phyloP scores from a whole-genome alignment of 306 rosid species.

The Datisca glomerata region DNA sequence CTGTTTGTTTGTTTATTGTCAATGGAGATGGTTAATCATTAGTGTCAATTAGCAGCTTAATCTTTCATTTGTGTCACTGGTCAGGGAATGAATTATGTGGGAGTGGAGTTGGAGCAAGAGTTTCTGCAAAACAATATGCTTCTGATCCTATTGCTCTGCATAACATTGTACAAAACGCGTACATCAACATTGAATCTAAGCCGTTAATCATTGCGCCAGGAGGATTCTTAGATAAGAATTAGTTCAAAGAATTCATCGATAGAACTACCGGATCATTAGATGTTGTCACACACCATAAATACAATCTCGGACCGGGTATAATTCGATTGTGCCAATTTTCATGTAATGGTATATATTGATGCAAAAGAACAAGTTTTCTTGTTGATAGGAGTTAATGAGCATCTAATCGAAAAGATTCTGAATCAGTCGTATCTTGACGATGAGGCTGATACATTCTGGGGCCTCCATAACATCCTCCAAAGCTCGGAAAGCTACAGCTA shows the following conservation, averaged over 20 bases:
- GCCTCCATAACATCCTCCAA: constrained; percentile 38
- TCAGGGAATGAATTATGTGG: constrained; percentile 88
- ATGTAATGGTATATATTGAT: background rate
- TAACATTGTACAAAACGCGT: constrained; percentile 33
- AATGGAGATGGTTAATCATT: too few relatives aligned
- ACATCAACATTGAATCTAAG: constrained; percentile 30
- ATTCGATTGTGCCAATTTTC: background rate
- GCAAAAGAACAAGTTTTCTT: background rate
- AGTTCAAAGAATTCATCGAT: constrained; percentile 49
- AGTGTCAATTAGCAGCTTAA: too few relatives aligned
- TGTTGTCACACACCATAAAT: constrained; percentile 70
- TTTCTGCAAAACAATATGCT: constrained; percentile 62
- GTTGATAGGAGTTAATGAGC: constrained; percentile 51
- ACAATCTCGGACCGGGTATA: constrained; percentile 85
- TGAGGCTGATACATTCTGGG: constrained; percentile 35
- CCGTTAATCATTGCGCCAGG: constrained; percentile 82
- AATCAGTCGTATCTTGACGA: constrained; percentile 55
- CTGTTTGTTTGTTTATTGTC: too few relatives aligned
- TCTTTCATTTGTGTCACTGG: background rate
- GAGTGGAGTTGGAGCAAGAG: constrained; percentile 55
- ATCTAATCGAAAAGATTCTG: constrained; percentile 53
- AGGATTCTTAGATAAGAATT: constrained; percentile 67
- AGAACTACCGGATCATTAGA: constrained; percentile 33
- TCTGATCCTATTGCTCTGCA: constrained; percentile 40
- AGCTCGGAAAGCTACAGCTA: constrained; percentile 36